Evolutionary conservation across 352 stramenopile genomes (phyloP).

Genomic region (Globisporangium lucens): DNA sequence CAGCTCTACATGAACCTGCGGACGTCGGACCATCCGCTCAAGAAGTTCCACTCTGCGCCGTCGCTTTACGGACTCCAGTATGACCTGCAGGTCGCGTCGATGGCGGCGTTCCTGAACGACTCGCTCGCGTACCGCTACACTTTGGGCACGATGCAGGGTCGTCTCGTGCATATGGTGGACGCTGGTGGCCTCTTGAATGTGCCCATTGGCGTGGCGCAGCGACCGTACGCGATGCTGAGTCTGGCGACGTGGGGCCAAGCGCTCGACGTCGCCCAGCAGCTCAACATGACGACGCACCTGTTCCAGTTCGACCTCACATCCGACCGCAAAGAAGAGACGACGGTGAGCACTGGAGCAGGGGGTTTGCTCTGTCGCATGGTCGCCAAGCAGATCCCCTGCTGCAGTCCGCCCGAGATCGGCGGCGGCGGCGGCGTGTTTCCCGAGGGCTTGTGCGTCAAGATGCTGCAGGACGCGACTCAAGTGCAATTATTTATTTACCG

Average conservation of each 20-base stretch:
- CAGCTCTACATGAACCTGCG: conserved; percentile 24
- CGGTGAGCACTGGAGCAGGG: conserved; percentile 18
- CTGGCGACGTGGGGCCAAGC: conserved; percentile 29
- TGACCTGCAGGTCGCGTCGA: conserved; percentile 38
- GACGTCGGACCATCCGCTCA: conserved; percentile 18
- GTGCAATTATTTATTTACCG: conserved; percentile 38
- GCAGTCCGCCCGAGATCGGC: conserved; percentile 18
- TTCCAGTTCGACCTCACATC: conserved; percentile 42
- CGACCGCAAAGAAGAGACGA: conserved; percentile 32
- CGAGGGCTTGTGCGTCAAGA: conserved; percentile 22
- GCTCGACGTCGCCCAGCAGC: conserved; percentile 28
- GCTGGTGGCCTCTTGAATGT: conserved; percentile 27
- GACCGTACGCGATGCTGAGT: conserved; percentile 30
- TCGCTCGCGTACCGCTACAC: conserved; percentile 32
- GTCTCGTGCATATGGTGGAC: conserved; percentile 43
- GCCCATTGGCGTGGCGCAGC: conserved; percentile 24
- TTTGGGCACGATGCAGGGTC: conserved; percentile 43
- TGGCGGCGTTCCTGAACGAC: conserved; percentile 47
- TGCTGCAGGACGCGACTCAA: conserved; percentile 26
- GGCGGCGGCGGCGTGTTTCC: conserved; percentile 3
- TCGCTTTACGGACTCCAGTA: conserved; percentile 42
- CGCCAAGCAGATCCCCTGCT: conserved; percentile 35
- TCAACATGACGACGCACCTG: conserved; percentile 35
- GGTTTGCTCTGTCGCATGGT: conserved; percentile 41
- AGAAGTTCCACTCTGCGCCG: conserved; percentile 27